A percentile compares a stretch with the other conserved stretches of the same genome.
Evolutionary conservation across 768 basidiomycete species (phyloP).

Genomic region (Lactarius quietus): DNA sequence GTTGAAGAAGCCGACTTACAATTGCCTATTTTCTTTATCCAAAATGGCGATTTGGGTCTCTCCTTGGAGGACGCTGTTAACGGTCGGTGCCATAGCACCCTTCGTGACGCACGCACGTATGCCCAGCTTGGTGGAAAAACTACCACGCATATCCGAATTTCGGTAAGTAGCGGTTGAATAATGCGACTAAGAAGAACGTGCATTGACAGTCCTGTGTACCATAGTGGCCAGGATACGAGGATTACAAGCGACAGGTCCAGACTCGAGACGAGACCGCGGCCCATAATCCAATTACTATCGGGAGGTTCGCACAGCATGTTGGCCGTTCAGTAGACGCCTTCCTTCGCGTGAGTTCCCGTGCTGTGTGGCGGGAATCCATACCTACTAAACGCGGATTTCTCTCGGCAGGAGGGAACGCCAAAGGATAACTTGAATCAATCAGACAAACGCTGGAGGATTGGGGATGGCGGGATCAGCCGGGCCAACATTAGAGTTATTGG

Average conservation of each 20-base stretch:
- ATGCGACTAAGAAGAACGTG: neutral
- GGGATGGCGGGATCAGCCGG: neutral
- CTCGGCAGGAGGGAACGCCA: neutral
- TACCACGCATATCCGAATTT: slow-evolving; percentile 16
- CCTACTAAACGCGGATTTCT: neutral
- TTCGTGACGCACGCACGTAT: neutral
- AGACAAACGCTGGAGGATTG: slow-evolving; percentile 8
- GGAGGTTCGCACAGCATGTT: slow-evolving; percentile 18
- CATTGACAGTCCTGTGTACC: neutral
- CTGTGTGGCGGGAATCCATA: neutral
- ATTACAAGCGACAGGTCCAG: slow-evolving; percentile 18
- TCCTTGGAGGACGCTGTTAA: slow-evolving; percentile 9
- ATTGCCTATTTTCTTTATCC: slow-evolving; percentile 22
- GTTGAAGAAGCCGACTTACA: slow-evolving; percentile 14
- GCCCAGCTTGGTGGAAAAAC: slow-evolving; percentile 13
- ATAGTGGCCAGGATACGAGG: slow-evolving; percentile 18
- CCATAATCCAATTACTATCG: slow-evolving; percentile 10
- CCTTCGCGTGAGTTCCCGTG: slow-evolving; percentile 11
- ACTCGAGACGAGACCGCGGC: slow-evolving; percentile 13
- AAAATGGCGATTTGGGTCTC: slow-evolving; percentile 9
- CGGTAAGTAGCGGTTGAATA: slow-evolving; percentile 3
- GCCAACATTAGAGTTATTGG: slow-evolving; percentile 15
- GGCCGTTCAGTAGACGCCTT: slow-evolving; percentile 19
- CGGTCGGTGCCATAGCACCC: slow-evolving; percentile 5
- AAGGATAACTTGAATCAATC: neutral